Evolutionary conservation across 1,139 yeast species (phyloP).

Genomic region (Candida mesenterica): DNA sequence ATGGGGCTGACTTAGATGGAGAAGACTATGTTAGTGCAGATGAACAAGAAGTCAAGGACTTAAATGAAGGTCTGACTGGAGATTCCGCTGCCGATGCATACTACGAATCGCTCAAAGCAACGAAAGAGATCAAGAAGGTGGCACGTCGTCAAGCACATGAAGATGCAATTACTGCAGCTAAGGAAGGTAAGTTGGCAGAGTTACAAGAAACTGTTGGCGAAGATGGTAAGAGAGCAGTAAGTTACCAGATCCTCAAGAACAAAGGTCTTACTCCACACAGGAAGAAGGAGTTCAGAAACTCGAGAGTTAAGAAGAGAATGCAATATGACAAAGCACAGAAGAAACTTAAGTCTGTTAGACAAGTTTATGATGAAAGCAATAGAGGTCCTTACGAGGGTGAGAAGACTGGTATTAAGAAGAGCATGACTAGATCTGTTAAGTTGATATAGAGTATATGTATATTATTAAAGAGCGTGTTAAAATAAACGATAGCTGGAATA

Average conservation of each 20-base stretch:
- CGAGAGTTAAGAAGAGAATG: conserved; percentile 98
- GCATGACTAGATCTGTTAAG: conserved; percentile 80
- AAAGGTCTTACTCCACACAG: conserved; percentile 93
- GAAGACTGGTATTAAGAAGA: conserved; percentile 95
- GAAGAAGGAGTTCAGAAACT: conserved; percentile 89
- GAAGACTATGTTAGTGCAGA: conserved; percentile 51
- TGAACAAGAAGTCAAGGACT: conserved; percentile 37
- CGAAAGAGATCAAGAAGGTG: conserved; percentile 47
- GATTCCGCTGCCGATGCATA: conserved; percentile 42
- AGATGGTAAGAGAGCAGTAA: conserved; percentile 91
- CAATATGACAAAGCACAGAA: conserved; percentile 93
- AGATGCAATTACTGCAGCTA: conserved; percentile 74
- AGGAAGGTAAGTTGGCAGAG: conserved; percentile 79
- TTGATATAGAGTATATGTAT: no score
- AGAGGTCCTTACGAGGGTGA: conserved; percentile 91
- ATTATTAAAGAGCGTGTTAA: no score
- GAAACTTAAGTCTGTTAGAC: conserved; percentile 87
- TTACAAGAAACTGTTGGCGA: conserved; percentile 63
- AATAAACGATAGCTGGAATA: no score
- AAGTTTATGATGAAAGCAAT: conserved; percentile 73
- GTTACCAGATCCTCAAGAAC: conserved; percentile 89
- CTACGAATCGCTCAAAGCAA: conserved; percentile 50
- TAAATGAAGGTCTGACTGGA: conserved; percentile 22
- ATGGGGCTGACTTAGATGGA: conserved; percentile 57
- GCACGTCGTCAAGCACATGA: conserved; percentile 65